Evolutionary conservation across 192 early-diverging fungal genomes (phyloP), one percentile per base, ranked within the genome.

Genomic region (Coemansia javaensis): DNA sequence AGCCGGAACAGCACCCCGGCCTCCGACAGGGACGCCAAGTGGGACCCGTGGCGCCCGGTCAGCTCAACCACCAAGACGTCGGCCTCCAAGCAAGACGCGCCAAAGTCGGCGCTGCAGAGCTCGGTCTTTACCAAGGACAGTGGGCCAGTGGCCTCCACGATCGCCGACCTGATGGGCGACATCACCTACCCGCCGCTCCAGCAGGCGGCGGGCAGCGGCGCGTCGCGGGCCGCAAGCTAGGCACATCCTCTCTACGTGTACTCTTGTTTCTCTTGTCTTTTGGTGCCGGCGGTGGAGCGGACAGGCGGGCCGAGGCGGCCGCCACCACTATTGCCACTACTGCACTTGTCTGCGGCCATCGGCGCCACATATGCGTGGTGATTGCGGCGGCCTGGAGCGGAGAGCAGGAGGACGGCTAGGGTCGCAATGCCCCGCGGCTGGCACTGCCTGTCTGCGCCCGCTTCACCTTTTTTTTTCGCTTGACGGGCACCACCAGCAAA

Each of bases 181-280:
- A 72, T 72, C 13, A 72, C 61, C 5, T 72, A 72, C 32, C 68
- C 68, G 10, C 68, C 68, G 12, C 53, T 72, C 7, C 67, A 71
- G 47, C 38, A 49, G n/a, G 13, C 31, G 8, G 21, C 61, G 10
- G 18, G 36, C 44, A 23, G 44, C 43, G 27, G 28, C 28, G 20
- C 28, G 30, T 3, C 21, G 15, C 47, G 53, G 25, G 46, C 58
- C 28, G 27, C 34, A 17, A 22, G 35, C 20, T 22, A 34, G 42
- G 9, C 33, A 16, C 2, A 27, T 7, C 25, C 25, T 27, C 25
- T 27, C 4, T 27, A 27, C 33, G 2, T 35, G 4, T 35, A 4
- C 4, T 9, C 3, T 2, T 13, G 13, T 35, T 4, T 35, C 11
- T 35, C 11, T 13, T 9, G 9, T 30, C 5, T 30, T 30, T 30